Conservation (phyloP, 2,329 filamentous ascomycete species). For the Emericellopsis cladophorae region DNA sequence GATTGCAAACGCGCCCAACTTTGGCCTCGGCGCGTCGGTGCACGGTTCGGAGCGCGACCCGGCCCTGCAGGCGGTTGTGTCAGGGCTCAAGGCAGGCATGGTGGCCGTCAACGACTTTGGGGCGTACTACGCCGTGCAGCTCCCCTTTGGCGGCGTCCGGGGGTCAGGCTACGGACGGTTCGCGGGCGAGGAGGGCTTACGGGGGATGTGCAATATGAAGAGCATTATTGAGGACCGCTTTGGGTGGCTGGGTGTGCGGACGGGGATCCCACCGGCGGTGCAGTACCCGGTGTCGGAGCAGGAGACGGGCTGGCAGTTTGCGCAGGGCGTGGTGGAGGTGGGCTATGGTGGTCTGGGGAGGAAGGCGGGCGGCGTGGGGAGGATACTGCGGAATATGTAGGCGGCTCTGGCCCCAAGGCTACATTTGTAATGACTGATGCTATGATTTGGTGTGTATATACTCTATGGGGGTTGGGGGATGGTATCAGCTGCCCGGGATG, state of each 20-base stretch:
- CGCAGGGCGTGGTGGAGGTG: slow-evolving; percentile 45
- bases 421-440: too few relatives aligned
- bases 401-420: too few relatives aligned
- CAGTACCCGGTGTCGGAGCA: slow-evolving; percentile 68
- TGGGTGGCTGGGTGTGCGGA: slow-evolving; percentile 50
- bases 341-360: slow-evolving; percentile 36
- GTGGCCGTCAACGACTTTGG: slow-evolving; percentile 94
- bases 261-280: slow-evolving; percentile 67
- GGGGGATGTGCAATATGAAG: slow-evolving; percentile 79
- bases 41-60: slow-evolving; percentile 57
- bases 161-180: slow-evolving; percentile 91
- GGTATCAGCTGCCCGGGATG: slow-evolving; percentile 1
- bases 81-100: slow-evolving; percentile 70
- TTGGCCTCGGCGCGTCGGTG: slow-evolving; percentile 79
- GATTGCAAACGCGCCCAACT: slow-evolving; percentile 74
- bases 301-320: slow-evolving; percentile 51
- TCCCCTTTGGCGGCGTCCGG: slow-evolving; percentile 86
- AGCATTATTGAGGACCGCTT: slow-evolving; percentile 68
- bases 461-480: too few relatives aligned
- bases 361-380: slow-evolving; percentile 25
- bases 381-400: slow-evolving; percentile 29
- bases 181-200: slow-evolving; percentile 77
- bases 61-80: slow-evolving; percentile 51
- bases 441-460: too few relatives aligned
- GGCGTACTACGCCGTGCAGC: slow-evolving; percentile 81